A percentile compares a stretch with the other conserved stretches of the same genome.
Conservation (phyloP, 192 early-diverging fungal genomes). For the Coemansia aciculifera region DNA sequence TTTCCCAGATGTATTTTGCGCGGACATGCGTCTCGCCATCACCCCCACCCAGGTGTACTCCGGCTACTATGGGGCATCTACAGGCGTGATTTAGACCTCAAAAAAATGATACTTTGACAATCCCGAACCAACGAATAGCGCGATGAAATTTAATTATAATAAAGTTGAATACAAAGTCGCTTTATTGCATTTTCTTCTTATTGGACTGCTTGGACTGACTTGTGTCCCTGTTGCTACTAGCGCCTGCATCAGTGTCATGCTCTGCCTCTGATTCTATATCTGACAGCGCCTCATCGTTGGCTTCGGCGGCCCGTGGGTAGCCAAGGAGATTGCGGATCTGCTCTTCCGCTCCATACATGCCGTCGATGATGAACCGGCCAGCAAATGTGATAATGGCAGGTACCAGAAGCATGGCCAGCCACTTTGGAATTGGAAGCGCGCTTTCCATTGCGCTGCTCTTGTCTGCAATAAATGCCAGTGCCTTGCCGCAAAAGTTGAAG, state of each 20-base stretch:
- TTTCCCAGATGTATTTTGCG: background rate
- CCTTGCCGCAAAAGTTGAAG: conserved; percentile 44
- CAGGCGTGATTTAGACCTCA: too few relatives aligned
- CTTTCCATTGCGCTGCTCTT: conserved; percentile 26
- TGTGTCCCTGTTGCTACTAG: background rate
- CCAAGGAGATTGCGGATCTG: conserved; percentile 2
- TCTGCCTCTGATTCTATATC: background rate
- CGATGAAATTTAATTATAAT: too few relatives aligned
- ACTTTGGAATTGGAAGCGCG: conserved; percentile 38
- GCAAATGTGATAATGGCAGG: conserved; percentile 37
- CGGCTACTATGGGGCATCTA: conserved; percentile 3
- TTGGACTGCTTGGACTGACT: background rate
- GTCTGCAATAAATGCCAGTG: conserved; percentile 35
- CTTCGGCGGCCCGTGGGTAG: background rate
- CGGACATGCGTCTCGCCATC: background rate
- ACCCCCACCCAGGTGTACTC: background rate
- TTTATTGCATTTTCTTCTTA: background rate
- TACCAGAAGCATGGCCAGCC: conserved; percentile 47
- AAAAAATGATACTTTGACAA: background rate
- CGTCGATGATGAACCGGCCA: conserved; percentile 42
- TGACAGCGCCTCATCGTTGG: background rate
- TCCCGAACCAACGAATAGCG: background rate
- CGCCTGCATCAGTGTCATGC: background rate
- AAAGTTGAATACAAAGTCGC: too few relatives aligned
- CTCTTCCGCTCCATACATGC: conserved; percentile 39